phyloP scores from a whole-genome alignment of 768 basidiomycete species.

The Crepidotus variabilis region DNA sequence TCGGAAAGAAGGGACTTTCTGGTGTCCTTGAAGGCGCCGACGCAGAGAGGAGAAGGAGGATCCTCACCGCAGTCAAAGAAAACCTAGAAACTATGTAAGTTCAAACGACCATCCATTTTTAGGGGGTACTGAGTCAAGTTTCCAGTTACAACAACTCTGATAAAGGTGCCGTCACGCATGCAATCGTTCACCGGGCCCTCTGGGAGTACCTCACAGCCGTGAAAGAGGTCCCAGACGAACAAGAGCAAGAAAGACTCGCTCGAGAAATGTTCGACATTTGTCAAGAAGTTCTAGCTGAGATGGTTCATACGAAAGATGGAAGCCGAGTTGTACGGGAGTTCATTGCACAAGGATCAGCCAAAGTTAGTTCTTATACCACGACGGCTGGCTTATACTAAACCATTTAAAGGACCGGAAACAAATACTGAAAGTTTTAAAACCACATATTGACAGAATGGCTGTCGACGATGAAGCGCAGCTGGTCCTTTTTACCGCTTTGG shows the following conservation, averaged over 20 bases:
- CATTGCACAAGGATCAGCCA: constrained; percentile 77
- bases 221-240: constrained; percentile 51
- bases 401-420: constrained; percentile 76
- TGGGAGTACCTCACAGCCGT: constrained; percentile 81
- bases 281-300: constrained; percentile 83
- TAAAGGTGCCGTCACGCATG: constrained; percentile 84
- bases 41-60: constrained; percentile 59
- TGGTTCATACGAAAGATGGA: constrained; percentile 93
- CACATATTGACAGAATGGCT: constrained; percentile 86
- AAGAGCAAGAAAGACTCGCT: constrained; percentile 69
- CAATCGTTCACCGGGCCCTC: constrained; percentile 81
- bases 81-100: constrained; percentile 74
- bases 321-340: constrained; percentile 84
- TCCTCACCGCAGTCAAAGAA: constrained; percentile 67
- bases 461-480: constrained; percentile 87
- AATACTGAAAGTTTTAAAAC: constrained; percentile 85
- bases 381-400: not conserved
- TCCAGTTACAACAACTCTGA: constrained; percentile 86
- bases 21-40: constrained; percentile 66
- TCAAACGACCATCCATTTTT: not conserved
- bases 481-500: constrained; percentile 86
- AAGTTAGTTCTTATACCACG: constrained; percentile 38
- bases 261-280: constrained; percentile 84
- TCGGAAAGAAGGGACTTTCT: constrained; percentile 60
- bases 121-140: not conserved